phyloP scores from a whole-genome alignment of 805 yeast species.

The Debaryomyces maramus region DNA sequence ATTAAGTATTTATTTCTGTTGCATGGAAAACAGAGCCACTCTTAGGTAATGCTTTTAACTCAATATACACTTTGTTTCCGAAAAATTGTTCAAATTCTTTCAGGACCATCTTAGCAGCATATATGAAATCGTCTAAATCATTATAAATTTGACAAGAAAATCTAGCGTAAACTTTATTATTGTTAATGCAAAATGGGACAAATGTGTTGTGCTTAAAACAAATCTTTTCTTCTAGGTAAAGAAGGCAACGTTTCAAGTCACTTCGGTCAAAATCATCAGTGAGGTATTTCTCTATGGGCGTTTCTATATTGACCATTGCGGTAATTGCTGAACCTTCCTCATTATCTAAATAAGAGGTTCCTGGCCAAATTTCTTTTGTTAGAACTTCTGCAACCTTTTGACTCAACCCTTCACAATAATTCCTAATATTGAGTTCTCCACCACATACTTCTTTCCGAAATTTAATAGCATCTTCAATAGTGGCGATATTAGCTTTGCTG shows the following conservation, averaged over 20 bases:
- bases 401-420: conserved; percentile 50
- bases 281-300: conserved; percentile 6
- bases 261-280: background rate
- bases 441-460: conserved; percentile 58
- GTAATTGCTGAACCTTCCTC: conserved; percentile 4
- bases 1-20: background rate
- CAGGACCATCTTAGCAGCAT: conserved; percentile 43
- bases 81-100: conserved; percentile 15
- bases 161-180: conserved; percentile 34
- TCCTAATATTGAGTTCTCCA: conserved; percentile 53
- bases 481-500: conserved; percentile 42
- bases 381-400: conserved; percentile 2
- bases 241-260: background rate
- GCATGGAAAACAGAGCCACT: conserved; percentile 1
- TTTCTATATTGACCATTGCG: conserved; percentile 8
- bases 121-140: conserved; percentile 52
- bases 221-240: conserved; percentile 4
- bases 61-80: background rate
- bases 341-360: conserved; percentile 4
- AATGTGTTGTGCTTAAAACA: conserved; percentile 39
- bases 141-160: conserved; percentile 63
- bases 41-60: background rate
- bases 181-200: conserved; percentile 47
- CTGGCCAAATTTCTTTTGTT: conserved; percentile 1
- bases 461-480: conserved; percentile 49